Evolutionary conservation across 805 yeast species (phyloP), one percentile per base, ranked within the genome.

Genomic region (Starmerella lactis-condensi): DNA sequence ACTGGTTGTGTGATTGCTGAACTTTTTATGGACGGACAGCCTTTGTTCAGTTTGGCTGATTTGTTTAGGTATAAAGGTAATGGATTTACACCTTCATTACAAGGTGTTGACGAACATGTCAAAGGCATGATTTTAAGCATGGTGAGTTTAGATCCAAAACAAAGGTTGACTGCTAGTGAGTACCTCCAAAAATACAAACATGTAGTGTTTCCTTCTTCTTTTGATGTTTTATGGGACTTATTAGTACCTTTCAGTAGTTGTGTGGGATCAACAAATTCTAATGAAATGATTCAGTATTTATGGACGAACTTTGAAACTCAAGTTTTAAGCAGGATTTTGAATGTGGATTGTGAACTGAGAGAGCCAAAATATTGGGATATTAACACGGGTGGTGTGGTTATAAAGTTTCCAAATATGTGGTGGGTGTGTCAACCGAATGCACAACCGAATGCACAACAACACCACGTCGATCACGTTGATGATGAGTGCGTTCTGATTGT

Each of bases 21-120:
- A 51, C 53, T 89, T 5, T 79, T 75, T 41, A 56, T 71, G 13
- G 96, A 89, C 41, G 95, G 95, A 0, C 64, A 76, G 12, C 77
- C 95, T 0, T 62, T 79, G 0, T 85, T 89, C 51, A 73, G 92
- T 0, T 61, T 89, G 9, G 72, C 96, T 0, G 93, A 83, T 46
- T 57, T 83, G 38, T 85, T 78, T 60, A 77, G 73, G 52, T 89
- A 75, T 52, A 73, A 73, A 44, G 67, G 66, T 36, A 65, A 70
- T 2, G 82, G 75, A 36, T 72, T 64, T 45, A 50, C 51, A 14
- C 91, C 93, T 0, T 70, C 70, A 34, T 51, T 78, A 28, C 61
- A 64, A 5, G 62, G 63, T 2, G 65, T 78, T 14, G 61, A 61
- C 11, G 71, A 72, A 40, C 72, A 73, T 40, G 59, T 79, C 2